These are phyloP conservation scores for Tanacetum coccineum DNA, from an alignment of 129 eudicot species.

Conservation along the genomic window DNA sequence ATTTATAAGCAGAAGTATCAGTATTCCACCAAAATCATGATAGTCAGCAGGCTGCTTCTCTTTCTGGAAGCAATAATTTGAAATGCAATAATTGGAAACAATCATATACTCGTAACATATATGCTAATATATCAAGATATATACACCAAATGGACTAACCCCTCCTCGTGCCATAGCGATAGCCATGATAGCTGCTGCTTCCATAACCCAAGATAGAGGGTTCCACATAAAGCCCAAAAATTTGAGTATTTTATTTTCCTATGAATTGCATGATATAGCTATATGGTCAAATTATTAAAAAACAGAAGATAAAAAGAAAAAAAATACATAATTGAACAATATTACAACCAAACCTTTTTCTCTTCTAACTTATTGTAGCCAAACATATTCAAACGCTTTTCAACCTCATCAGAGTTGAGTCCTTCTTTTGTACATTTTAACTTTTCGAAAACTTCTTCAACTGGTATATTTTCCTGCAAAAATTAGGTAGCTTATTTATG, in stretches of 20 bases:
- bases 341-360: conserved; percentile 39
- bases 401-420: conserved; percentile 49
- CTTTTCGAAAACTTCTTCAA: conserved; percentile 56
- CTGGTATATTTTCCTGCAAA: conserved; percentile 53
- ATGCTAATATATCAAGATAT: neutral
- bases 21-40: conserved; percentile 47
- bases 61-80: conserved; percentile 18
- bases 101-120: conserved; percentile 9
- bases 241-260: conserved; percentile 52
- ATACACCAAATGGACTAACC: conserved; percentile 31
- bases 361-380: conserved; percentile 63
- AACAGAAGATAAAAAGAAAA: neutral
- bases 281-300: conserved; percentile 2
- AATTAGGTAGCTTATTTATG: conserved; percentile 12
- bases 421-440: conserved; percentile 56
- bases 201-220: conserved; percentile 60
- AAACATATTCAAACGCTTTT: conserved; percentile 49
- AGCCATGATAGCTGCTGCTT: conserved; percentile 58
- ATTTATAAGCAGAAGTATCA: conserved; percentile 41
- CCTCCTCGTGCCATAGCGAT: conserved; percentile 50
- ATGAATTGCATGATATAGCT: conserved; percentile 7
- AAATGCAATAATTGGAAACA: neutral
- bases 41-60: conserved; percentile 20
- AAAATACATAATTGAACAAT: neutral
- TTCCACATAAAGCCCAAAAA: conserved; percentile 62